phyloP scores from a whole-genome alignment of 306 rosid species.

The Gastrolobium villosum region DNA sequence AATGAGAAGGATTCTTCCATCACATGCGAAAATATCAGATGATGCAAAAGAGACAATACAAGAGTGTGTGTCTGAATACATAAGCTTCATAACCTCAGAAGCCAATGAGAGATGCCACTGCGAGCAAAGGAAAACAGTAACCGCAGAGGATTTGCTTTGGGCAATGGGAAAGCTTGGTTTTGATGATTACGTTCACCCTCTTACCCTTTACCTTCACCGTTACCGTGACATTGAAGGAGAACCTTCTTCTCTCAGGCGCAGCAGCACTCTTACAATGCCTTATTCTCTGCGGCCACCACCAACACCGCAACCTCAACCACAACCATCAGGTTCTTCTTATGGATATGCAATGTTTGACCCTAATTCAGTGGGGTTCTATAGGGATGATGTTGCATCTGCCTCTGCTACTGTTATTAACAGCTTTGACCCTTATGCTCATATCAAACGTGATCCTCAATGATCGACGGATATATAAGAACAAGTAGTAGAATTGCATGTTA shows the following conservation, averaged over 20 bases:
- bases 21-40: slow-evolving; percentile 79
- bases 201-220: slow-evolving; percentile 59
- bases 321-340: neutral
- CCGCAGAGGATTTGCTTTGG: slow-evolving; percentile 78
- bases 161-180: slow-evolving; percentile 78
- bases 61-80: slow-evolving; percentile 80
- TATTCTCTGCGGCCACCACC: neutral
- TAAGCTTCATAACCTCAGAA: slow-evolving; percentile 77
- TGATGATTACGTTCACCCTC: slow-evolving; percentile 69
- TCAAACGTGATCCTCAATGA: neutral
- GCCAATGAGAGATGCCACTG: slow-evolving; percentile 78
- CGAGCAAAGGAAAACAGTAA: slow-evolving; percentile 76
- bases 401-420: neutral
- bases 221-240: slow-evolving; percentile 53
- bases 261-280: neutral
- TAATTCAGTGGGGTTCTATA: neutral
- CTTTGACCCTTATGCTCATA: slow-evolving; percentile 31
- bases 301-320: neutral
- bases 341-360: slow-evolving; percentile 4
- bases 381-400: slow-evolving; percentile 9
- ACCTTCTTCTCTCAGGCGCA: slow-evolving; percentile 17
- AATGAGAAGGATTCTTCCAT: slow-evolving; percentile 74
- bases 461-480: too few species aligned
- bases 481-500: too few species aligned
- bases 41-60: slow-evolving; percentile 82